These are phyloP conservation scores for Botryotinia narcissicola DNA, from an alignment of 2,329 filamentous ascomycete genomes.

Conservation along the genomic window DNA sequence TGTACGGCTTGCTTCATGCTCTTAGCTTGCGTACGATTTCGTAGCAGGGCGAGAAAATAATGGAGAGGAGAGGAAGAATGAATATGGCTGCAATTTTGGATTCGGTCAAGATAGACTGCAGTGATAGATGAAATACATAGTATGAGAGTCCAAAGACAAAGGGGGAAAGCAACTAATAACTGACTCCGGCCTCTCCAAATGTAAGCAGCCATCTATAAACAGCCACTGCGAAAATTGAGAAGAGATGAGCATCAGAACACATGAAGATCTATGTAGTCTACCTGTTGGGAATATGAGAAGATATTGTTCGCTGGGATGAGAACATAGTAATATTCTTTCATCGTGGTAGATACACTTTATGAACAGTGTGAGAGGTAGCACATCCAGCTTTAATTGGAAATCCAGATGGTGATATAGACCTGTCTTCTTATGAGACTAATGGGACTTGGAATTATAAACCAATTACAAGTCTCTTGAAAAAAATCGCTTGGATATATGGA, in stretches of 20 bases:
- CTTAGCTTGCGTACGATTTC: neutral
- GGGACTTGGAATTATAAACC: neutral
- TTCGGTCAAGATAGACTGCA: neutral
- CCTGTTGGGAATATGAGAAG: neutral
- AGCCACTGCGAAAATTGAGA: neutral
- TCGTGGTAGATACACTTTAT: neutral
- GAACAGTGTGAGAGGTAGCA: neutral
- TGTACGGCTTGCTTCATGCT: neutral
- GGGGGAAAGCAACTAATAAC: neutral
- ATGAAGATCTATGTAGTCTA: too few relatives aligned
- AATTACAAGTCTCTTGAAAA: neutral
- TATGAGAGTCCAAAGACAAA: neutral
- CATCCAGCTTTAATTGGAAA: neutral
- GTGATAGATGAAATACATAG: neutral
- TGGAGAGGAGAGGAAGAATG: neutral
- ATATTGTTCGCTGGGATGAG: neutral
- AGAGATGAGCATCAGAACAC: neutral
- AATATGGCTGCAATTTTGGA: neutral
- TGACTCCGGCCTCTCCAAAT: accelerated
- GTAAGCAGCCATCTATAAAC: neutral
- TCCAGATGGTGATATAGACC: neutral
- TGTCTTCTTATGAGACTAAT: neutral
- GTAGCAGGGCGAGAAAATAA: neutral
- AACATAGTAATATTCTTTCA: neutral
- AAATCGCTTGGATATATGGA: neutral